Evolutionary conservation across 106 monocot species (phyloP), one percentile per base, ranked within the genome.

Genomic region (Phalaenopsis equestris): DNA sequence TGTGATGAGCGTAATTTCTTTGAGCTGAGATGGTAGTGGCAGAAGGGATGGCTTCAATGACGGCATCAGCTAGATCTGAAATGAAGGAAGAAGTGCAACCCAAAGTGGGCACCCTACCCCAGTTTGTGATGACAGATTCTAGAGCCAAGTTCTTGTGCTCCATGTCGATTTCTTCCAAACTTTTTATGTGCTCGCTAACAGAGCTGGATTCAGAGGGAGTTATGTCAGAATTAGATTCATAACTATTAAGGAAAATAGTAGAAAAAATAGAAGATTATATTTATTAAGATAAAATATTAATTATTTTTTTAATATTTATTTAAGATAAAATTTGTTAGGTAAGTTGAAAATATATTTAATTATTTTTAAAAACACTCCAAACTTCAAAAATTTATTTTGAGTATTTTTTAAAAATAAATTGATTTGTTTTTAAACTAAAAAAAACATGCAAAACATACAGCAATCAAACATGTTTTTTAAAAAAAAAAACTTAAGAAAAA

Each of bases 141-240:
- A 94, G 74, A 73, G 97, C 97, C 78, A 94, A 49, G 2, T 97
- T 57, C 85, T 87, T 92, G 92, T 97, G 94, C 77, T 97, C 97
- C 97, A 97, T 92, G 84, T 97, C 97, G 2, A 97, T 97, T 86
- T 94, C 94, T 86, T 94, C 94, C 42, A 94, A 79, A 52, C 91
- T 94, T 78, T 94, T 91, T 65, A 97, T 97, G 77, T 97, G 94
- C 83, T 97, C 97, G n/a, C 97, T 97, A 58, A 97, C 94, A 77
- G 94, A 97, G 61, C 97, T 97, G 87, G 8, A 43, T 24, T 76
- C 2, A 79, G 8, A 12, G 24, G 30, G 64, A 64, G 64, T 5
- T 23, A 64, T 30, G 30, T 30, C 30, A 30, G 30, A 14, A 64
- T 64, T 64, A 64, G 64, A 64, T 64, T 0, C 64, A 64, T 23